Base-by-base conservation (phyloP, 441 rosid genomes). In the Bruguiera hainesii region DNA sequence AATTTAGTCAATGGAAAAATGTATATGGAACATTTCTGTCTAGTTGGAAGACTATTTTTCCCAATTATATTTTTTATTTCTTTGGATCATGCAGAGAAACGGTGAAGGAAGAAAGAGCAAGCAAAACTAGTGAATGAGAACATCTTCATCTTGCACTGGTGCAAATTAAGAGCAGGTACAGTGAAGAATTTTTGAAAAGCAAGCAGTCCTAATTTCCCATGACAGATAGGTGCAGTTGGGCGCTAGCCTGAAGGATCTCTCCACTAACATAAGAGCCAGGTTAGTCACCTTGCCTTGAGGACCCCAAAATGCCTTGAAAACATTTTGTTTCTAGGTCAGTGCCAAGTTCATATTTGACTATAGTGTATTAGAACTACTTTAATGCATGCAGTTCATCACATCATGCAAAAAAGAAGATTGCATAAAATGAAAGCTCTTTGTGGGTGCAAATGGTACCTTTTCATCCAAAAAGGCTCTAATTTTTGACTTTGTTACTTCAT, bases 401-500 rank as follows among this genome's bases (percentile, higher is more conserved):
- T 61, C 42, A 53, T 37, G 53, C 53, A 13, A 62, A 28, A 69
- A 37, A 46, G 57, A 20, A 64, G 49, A 29, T n/a, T 31, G 48
- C 33, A 35, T 26, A 33, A 64, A 68, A 35, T 25, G 46, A 59
- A 66, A 55, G 56, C 30, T 21, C 13, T 35, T 48, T 23, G 25
- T 19, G 16, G 60, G 61, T 56, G 23, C 55, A 50, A 61, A 0
- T 31, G 64, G 75, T 76, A 93, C 99, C 97, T 89, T 90, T 75
- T 85, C 97, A 56, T 87, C 94, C 76, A 93, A 77, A 80, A 96
- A 93, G 42, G 97, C 92, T 76, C 78, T 83, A 61, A 96, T 96
- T 86, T 89, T 96, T 64, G 93, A 87, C 79, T 89, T 97, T 3
- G 97, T 93, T 64, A 96, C 84, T 79, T 90, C 96, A 59, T 85